A percentile compares a stretch with the other conserved stretches of the same genome.
Conservation (phyloP, 1,139 yeast species). For the Candida tropicalis region DNA sequence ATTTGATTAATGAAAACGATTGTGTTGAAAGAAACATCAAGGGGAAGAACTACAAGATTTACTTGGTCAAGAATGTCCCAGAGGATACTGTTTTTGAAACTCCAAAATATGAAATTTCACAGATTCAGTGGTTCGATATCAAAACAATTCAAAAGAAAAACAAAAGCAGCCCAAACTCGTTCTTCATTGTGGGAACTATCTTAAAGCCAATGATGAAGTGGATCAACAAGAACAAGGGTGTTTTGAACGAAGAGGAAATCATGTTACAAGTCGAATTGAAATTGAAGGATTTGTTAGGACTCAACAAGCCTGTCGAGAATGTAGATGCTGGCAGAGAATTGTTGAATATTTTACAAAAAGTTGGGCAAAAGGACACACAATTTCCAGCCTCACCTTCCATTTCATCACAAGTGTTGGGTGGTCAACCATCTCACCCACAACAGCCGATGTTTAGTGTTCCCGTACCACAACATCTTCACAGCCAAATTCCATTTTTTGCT, state of each 20-base stretch:
- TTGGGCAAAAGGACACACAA: conserved; percentile 23
- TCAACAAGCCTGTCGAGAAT: conserved; percentile 29
- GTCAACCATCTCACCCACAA: neutral
- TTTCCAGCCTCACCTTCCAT: conserved; percentile 4
- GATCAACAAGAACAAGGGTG: conserved; percentile 57
- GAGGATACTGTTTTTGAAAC: conserved; percentile 68
- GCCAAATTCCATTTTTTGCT: conserved; percentile 28
- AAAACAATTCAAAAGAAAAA: conserved; percentile 38
- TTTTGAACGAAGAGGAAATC: conserved; percentile 53
- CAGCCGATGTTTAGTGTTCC: conserved; percentile 15
- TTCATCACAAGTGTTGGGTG: neutral
- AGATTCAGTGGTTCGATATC: conserved; percentile 48
- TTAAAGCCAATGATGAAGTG: conserved; percentile 61
- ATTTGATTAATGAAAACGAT: conserved; percentile 66
- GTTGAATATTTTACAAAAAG: conserved; percentile 62
- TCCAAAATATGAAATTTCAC: conserved; percentile 84
- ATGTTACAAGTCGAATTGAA: conserved; percentile 61
- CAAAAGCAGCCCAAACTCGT: conserved; percentile 47
- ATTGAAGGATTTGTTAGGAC: conserved; percentile 65
- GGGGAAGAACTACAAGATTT: conserved; percentile 88
- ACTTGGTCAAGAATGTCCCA: conserved; percentile 76
- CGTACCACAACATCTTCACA: conserved; percentile 34
- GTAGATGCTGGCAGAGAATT: conserved; percentile 77
- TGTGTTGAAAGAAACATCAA: conserved; percentile 78
- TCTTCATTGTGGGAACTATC: conserved; percentile 61